phyloP scores from a whole-genome alignment of 1,139 yeast species.

The Yamadazyma pseudoaaseri region DNA sequence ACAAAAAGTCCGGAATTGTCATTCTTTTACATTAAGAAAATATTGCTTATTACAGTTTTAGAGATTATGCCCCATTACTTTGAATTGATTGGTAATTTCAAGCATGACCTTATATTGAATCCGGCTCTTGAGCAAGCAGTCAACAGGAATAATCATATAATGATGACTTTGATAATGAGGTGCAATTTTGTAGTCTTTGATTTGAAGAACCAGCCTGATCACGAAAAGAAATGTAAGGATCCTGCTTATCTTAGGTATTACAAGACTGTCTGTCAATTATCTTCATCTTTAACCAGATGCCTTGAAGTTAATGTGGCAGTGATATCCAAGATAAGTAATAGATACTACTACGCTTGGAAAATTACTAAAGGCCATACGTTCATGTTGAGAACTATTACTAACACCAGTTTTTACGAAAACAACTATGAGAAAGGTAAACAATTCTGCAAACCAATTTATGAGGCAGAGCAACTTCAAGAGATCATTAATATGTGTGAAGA shows the following conservation, averaged over 20 bases:
- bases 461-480: constrained; percentile 26
- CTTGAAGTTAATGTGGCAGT: constrained; percentile 37
- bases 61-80: constrained; percentile 43
- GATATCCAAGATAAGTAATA: constrained; percentile 37
- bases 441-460: constrained; percentile 14
- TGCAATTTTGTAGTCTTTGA: constrained; percentile 22
- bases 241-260: constrained; percentile 18
- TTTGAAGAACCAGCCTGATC: constrained; percentile 17
- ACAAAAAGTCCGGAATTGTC: constrained; percentile 22
- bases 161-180: constrained; percentile 32
- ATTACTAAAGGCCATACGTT: constrained; percentile 43
- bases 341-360: constrained; percentile 54
- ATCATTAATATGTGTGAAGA: constrained; percentile 27
- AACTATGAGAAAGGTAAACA: constrained; percentile 14
- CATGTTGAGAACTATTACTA: constrained; percentile 27
- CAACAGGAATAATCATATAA: constrained; percentile 37
- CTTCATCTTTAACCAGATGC: constrained; percentile 32
- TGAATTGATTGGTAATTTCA: constrained; percentile 29
- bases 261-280: constrained; percentile 25
- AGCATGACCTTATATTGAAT: constrained; percentile 41
- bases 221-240: constrained; percentile 19
- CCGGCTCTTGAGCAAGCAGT: constrained; percentile 41
- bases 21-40: constrained; percentile 36
- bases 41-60: constrained; percentile 25
- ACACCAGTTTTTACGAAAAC: constrained; percentile 28